Conservation (phyloP, 306 rosid species). For the Lotus japonicus region DNA sequence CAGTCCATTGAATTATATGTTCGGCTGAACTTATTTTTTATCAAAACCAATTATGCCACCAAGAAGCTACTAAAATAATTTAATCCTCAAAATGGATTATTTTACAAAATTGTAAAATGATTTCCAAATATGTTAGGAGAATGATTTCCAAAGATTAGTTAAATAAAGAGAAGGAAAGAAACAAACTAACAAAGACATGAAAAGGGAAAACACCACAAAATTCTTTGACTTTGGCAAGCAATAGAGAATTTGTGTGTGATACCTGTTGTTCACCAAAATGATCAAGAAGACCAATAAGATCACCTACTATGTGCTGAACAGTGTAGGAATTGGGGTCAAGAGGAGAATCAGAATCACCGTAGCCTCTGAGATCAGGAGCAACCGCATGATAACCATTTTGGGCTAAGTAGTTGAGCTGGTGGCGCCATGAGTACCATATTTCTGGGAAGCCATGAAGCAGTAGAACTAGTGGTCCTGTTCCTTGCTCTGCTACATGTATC, state of each 20-base stretch:
- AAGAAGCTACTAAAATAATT: no score
- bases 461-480: constrained; percentile 62
- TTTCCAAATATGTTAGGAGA: no score
- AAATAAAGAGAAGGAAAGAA: no score
- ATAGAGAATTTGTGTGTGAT: not conserved
- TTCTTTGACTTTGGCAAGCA: not conserved
- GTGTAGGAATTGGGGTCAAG: constrained; percentile 44
- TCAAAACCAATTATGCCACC: no score
- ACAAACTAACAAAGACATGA: no score
- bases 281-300: constrained; percentile 52
- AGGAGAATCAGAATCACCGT: constrained; percentile 61
- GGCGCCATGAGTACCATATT: constrained; percentile 55
- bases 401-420: constrained; percentile 45
- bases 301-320: constrained; percentile 38
- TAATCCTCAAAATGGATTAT: no score
- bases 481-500: constrained; percentile 57
- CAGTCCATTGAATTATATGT: no score
- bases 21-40: no score
- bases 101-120: no score
- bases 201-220: no score
- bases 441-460: constrained; percentile 71
- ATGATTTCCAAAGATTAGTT: no score
- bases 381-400: constrained; percentile 55
- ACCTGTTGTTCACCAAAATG: constrained; percentile 63
- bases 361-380: constrained; percentile 77